Evolutionary conservation across 2,329 filamentous ascomycete species (phyloP), one percentile per base, ranked within the genome.

Genomic region (Trichoderma gracile): DNA sequence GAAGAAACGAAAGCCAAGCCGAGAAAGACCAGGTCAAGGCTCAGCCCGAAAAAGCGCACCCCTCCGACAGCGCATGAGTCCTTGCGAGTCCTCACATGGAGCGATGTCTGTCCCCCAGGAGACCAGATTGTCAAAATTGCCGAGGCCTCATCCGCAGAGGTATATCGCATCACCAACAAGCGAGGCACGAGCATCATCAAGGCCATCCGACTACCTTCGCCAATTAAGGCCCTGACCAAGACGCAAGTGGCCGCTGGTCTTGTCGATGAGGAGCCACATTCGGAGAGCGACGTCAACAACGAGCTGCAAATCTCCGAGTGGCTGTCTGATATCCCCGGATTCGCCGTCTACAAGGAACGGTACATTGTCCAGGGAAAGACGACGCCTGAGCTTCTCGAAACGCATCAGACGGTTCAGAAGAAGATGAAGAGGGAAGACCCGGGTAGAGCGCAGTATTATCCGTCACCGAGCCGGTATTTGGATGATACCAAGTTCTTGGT

Each of bases 111-210:
- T 55, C 81, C 82, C 0, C 75, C 78, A 0, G 80, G 78, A 17
- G 81, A 84, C 69, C 73, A 74, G 42, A 85, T 89, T 55, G 79
- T 80, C 49, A 89, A 89, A 74, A 89, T 89, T 57, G 86, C 86
- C 10, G 86, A 89, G 71, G 86, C 86, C 5, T 89, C 86, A 2
- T 89, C 84, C 68, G 86, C 86, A 6, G 86, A 89, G 71, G 85
- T 89, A 10, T 89, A 88, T 69, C 84, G 85, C 10, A 80, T 89
- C 68, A 83, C 78, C 53, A 88, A 87, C 70, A 77, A 80, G 50
- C 78, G 81, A 17, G 86, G 85, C 9, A 86, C 83, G 27, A 88
- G 85, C 72, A 87, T 89, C 70, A 85, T 89, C 75, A 89, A 89
- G 69, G 82, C 85, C 21, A 86, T 89, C 65, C 81, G 86, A 2